Evolutionary conservation across 345 rosid species (phyloP).

Genomic region (Sonneratia alba): DNA sequence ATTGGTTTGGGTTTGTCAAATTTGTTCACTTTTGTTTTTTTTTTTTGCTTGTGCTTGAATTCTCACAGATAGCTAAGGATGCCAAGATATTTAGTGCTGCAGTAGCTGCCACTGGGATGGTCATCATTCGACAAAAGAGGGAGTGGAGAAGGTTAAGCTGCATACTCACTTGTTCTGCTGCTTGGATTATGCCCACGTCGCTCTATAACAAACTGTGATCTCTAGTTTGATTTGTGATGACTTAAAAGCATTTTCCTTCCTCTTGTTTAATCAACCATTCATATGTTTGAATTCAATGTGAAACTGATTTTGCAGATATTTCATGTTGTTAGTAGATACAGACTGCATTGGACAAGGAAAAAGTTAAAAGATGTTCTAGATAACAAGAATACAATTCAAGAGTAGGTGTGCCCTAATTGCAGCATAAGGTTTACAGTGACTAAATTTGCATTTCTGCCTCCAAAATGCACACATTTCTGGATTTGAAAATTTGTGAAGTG

Average conservation of each 20-base stretch:
- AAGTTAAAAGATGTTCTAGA: conserved; percentile 77
- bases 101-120: conserved; percentile 62
- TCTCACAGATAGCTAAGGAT: conserved; percentile 70
- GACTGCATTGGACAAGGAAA: conserved; percentile 64
- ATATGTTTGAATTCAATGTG: background rate
- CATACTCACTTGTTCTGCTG: conserved; percentile 89
- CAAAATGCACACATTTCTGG: background rate
- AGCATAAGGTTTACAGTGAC: conserved; percentile 45
- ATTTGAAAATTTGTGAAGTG: background rate
- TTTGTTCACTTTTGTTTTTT: no score
- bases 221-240: background rate
- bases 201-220: background rate
- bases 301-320: conserved; percentile 43
- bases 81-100: conserved; percentile 75
- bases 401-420: conserved; percentile 85
- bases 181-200: conserved; percentile 79
- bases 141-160: conserved; percentile 75
- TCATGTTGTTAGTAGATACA: conserved; percentile 58
- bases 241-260: background rate
- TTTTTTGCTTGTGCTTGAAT: conserved; percentile 8
- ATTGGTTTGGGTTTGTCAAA: background rate
- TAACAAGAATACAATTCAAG: conserved; percentile 79
- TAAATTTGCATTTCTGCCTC: background rate
- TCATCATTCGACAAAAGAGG: conserved; percentile 32
- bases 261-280: background rate